Percentiles rank a stretch among this genome's conserved stretches.
Conservation (phyloP, 441 rosid species). For the Daphne laureola region DNA sequence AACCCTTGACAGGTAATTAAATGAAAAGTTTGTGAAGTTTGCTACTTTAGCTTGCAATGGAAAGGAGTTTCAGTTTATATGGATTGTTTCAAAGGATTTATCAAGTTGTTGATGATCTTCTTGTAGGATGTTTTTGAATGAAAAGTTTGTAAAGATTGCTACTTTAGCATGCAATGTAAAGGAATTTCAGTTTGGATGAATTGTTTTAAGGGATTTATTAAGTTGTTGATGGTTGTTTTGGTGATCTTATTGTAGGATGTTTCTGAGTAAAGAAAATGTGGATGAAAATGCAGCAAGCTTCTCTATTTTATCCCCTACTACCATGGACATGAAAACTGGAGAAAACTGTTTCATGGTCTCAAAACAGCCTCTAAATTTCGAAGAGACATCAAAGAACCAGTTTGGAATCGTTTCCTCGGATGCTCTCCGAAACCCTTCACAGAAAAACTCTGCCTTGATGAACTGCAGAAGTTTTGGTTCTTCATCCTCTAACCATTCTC, state of each 20-base stretch:
- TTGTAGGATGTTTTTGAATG: neutral
- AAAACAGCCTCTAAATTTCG: slow-evolving; percentile 23
- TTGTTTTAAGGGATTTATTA: no score
- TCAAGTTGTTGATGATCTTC: neutral
- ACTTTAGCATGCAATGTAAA: no score
- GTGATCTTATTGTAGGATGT: slow-evolving; percentile 31
- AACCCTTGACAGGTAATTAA: slow-evolving; percentile 30
- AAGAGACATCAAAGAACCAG: slow-evolving; percentile 16
- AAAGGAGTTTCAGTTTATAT: no score
- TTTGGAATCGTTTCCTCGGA: slow-evolving; percentile 37
- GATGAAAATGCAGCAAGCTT: slow-evolving; percentile 19
- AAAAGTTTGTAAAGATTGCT: neutral
- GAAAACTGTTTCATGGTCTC: slow-evolving; percentile 28
- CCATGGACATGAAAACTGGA: slow-evolving; percentile 22
- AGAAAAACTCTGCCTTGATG: slow-evolving; percentile 24
- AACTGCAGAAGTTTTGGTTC: slow-evolving; percentile 29
- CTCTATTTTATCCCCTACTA: slow-evolving; percentile 19
- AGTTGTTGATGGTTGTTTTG: neutral
- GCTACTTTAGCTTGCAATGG: no score
- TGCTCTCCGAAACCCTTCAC: slow-evolving; percentile 35
- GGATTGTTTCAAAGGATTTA: no score
- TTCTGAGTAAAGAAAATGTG: slow-evolving; percentile 21
- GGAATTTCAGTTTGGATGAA: no score
- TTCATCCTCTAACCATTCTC: slow-evolving; percentile 23
- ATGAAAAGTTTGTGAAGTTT: no score